These are phyloP conservation scores for Anacardium occidentale DNA, from an alignment of 345 rosid species.

Conservation along the genomic window DNA sequence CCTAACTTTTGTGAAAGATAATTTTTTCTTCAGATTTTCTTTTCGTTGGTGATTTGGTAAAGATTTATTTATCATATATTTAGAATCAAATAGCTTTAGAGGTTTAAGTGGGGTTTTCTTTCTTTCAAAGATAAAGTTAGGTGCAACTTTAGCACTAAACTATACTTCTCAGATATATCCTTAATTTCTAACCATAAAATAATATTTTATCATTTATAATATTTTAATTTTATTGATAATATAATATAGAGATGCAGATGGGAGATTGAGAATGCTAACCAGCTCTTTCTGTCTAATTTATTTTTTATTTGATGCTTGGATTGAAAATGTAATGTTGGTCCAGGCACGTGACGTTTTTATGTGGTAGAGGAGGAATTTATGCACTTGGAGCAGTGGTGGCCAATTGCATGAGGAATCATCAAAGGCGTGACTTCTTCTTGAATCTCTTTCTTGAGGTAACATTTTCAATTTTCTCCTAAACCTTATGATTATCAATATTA, in stretches of 20 bases:
- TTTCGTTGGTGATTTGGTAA: not conserved
- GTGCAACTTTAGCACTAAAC: not conserved
- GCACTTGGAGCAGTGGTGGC: conserved; percentile 79
- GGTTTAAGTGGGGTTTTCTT: not conserved
- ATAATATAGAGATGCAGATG: too few species aligned
- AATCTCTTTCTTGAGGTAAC: conserved; percentile 68
- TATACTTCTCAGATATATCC: not conserved
- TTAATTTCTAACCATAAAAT: too few species aligned
- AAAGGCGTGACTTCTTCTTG: conserved; percentile 45
- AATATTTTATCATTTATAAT: too few species aligned
- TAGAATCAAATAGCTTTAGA: not conserved
- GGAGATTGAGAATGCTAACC: too few species aligned
- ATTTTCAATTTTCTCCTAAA: not conserved
- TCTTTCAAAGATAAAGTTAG: not conserved
- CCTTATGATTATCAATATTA: too few species aligned
- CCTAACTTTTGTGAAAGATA: too few species aligned
- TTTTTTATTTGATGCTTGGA: not conserved
- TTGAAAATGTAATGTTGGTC: not conserved
- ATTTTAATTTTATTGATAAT: too few species aligned
- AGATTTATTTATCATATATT: too few species aligned
- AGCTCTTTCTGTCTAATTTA: too few species aligned
- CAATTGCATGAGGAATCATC: conserved; percentile 48
- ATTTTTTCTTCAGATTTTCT: too few species aligned
- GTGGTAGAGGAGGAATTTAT: conserved; percentile 87
- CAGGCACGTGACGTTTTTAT: conserved; percentile 83